Conservation (phyloP, 768 basidiomycete genomes). For the Boletus rubescentipes region DNA sequence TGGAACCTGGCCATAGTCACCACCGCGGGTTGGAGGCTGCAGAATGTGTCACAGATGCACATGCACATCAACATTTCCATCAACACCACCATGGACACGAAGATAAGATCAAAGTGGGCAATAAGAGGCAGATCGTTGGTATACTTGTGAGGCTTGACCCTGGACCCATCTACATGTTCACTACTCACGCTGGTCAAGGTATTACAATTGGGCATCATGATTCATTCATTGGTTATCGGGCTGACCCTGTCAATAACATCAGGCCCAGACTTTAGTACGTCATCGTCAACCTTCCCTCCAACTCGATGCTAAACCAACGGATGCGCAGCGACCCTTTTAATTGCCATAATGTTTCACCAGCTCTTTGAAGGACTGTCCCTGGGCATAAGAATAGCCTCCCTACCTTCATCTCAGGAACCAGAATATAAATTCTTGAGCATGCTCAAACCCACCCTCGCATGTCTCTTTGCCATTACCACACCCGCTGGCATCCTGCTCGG, state of each 20-base stretch:
- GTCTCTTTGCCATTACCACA: constrained; percentile 72
- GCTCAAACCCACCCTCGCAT: constrained; percentile 54
- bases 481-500: constrained; percentile 68
- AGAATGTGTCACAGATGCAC: not conserved
- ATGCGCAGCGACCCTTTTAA: constrained; percentile 60
- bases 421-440: constrained; percentile 24
- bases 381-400: constrained; percentile 72
- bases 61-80: constrained; percentile 1
- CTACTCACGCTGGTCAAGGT: constrained; percentile 44
- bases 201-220: constrained; percentile 82
- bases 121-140: constrained; percentile 68
- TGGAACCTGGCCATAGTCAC: constrained; percentile 5
- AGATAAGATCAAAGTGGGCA: constrained; percentile 40
- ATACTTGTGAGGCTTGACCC: constrained; percentile 50
- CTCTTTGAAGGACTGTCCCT: constrained; percentile 83
- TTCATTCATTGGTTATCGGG: constrained; percentile 80
- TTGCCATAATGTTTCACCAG: constrained; percentile 80
- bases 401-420: constrained; percentile 43
- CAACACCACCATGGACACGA: constrained; percentile 6
- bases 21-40: constrained; percentile 6
- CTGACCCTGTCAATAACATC: constrained; percentile 70
- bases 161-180: not conserved
- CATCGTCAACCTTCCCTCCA: not conserved
- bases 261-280: constrained; percentile 70
- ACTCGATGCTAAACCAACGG: not conserved